Conservation (phyloP, 306 rosid species). For the Cajanus cajan region DNA sequence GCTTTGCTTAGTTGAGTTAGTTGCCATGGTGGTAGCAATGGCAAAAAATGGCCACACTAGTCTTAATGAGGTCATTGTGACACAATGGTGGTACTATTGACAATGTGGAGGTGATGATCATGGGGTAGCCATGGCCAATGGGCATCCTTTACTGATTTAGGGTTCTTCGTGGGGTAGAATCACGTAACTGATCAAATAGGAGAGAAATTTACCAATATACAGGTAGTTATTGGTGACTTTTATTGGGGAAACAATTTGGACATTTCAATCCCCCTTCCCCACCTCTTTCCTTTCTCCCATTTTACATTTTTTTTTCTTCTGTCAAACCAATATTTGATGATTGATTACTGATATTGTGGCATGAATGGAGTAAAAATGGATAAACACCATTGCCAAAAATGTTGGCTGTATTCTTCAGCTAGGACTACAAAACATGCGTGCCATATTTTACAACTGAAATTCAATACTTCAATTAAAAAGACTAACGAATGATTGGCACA, state of each 20-base stretch:
- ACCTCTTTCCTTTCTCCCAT: not conserved
- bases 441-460: not conserved
- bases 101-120: not conserved
- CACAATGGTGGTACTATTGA: not conserved
- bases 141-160: not conserved
- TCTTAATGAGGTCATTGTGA: not conserved
- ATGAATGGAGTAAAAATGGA: not conserved
- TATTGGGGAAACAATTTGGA: not conserved
- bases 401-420: not conserved
- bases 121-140: not conserved
- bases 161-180: not conserved
- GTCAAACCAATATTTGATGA: not conserved
- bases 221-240: not conserved
- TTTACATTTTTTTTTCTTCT: not conserved
- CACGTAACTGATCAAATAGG: not conserved
- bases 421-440: not conserved
- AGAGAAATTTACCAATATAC: not conserved
- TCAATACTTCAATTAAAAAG: not conserved
- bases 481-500: not conserved
- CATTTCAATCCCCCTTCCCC: not conserved
- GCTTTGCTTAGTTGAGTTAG: not conserved
- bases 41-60: not conserved
- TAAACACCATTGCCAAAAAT: not conserved
- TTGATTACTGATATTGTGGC: slow-evolving; percentile 6
- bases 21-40: not conserved